Percentiles rank a stretch among this genome's conserved stretches.
phyloP scores from a whole-genome alignment of 2,329 filamentous ascomycete genomes.

The Lachnellula suecica region DNA sequence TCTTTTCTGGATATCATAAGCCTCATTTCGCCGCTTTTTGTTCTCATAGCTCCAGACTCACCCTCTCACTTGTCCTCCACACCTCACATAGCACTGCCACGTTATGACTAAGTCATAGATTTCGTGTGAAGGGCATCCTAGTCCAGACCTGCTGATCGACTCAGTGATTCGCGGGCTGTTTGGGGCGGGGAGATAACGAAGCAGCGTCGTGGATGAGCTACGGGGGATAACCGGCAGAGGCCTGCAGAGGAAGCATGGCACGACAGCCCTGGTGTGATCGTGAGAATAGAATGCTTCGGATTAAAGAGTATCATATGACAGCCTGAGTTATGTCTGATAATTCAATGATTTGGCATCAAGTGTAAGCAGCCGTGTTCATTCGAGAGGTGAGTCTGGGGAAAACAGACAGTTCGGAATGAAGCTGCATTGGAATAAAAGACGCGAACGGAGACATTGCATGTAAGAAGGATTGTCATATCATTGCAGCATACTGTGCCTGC shows the following conservation, averaged over 20 bases:
- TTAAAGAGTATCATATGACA: too few relatives aligned
- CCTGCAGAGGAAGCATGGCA: neutral
- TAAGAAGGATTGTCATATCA: too few relatives aligned
- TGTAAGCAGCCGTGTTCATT: too few relatives aligned
- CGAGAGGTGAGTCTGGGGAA: too few relatives aligned
- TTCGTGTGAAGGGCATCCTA: constrained; percentile 15
- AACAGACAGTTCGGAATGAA: too few relatives aligned
- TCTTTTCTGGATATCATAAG: neutral
- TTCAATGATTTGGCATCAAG: too few relatives aligned
- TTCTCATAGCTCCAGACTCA: neutral
- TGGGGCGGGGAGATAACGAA: constrained; percentile 20
- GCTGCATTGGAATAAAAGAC: too few relatives aligned
- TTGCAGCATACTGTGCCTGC: too few relatives aligned
- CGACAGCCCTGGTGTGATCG: neutral
- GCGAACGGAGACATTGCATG: too few relatives aligned
- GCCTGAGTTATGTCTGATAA: too few relatives aligned
- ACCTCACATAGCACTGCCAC: neutral
- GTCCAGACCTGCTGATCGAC: constrained; percentile 3
- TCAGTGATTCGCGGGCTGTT: constrained; percentile 17
- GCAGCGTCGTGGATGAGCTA: constrained; percentile 12
- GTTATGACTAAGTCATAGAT: neutral
- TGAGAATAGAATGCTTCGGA: neutral
- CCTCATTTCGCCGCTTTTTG: constrained; percentile 1
- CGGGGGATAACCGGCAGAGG: too few relatives aligned
- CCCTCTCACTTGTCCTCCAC: constrained; percentile 8